Evolutionary conservation across 306 rosid genomes (phyloP), one percentile per base, ranked within the genome.

Genomic region (Spatholobus suberectus): DNA sequence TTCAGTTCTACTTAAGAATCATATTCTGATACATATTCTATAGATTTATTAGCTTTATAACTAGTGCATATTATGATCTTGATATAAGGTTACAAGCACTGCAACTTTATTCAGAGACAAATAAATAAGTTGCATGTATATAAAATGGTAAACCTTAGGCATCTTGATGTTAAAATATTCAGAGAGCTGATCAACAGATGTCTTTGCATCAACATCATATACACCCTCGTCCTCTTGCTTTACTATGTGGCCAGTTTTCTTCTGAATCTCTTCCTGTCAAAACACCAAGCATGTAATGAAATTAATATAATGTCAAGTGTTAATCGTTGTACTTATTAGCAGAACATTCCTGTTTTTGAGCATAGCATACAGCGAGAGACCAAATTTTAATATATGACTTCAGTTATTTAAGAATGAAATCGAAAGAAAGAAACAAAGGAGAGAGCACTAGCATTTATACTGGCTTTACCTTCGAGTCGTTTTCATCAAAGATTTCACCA

Each of bases 401-500:
- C 38, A 18, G 41, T 4, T 23, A 74, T 51, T 63, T 18, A 34
- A 54, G 43, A 67, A 40, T 23, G 3, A 55, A 41, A 8, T 79
- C 55, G 15, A 68, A 43, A 76, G 3, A 44, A 46, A 14, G 44
- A 35, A 78, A 18, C 29, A 29, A 40, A 67, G 38, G 35, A 41
- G 43, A 38, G 1, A 32, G 32, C 47, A 68, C 76, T 75, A 24
- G 47, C 23, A 71, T 47, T 80, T 85, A 38, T 38, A 38, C 6
- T 38, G 43, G 43, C 43, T 29, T 29, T 84, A 93, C 98, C 89
- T 95, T 95, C 11, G 98, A 95, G 84, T 95, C 98, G 79, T 89
- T 95, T 89, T 95, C 98, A 49, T 95, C 98, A 44, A 95, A 95
- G 66, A 95, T 95, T 91, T 95, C 97, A 70, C 98, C 98, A 70